phyloP scores from a whole-genome alignment of 441 rosid genomes.

The Syzygium syzygioides region DNA sequence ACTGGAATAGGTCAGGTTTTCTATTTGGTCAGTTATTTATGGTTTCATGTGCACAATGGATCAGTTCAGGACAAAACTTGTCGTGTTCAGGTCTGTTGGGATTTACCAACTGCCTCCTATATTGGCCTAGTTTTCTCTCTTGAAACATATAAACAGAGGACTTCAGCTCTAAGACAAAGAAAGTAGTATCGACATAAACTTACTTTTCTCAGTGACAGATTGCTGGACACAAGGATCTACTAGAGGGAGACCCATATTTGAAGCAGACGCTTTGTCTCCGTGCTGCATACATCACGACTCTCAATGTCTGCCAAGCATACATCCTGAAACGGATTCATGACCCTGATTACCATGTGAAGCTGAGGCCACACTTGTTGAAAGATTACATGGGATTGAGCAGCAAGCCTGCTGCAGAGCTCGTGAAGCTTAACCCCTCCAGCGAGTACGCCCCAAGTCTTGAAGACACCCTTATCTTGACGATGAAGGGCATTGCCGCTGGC shows the following conservation, averaged over 20 bases:
- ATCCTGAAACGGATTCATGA: slow-evolving; percentile 44
- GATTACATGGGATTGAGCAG: slow-evolving; percentile 29
- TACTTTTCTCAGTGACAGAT: slow-evolving; percentile 14
- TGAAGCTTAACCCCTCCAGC: slow-evolving; percentile 48
- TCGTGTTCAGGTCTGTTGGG: neutral
- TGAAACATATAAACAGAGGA: neutral
- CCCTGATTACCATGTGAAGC: slow-evolving; percentile 34
- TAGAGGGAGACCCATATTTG: slow-evolving; percentile 17
- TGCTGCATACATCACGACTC: slow-evolving; percentile 14
- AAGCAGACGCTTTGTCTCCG: slow-evolving; percentile 20
- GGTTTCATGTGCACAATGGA: neutral
- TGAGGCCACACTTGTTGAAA: slow-evolving; percentile 12
- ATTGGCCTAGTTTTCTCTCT: neutral
- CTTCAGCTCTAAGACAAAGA: neutral
- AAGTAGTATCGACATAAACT: neutral
- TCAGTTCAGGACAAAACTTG: neutral
- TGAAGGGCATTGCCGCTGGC: slow-evolving; percentile 21
- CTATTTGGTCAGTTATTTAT: neutral
- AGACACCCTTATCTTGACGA: slow-evolving; percentile 24
- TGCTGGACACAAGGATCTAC: slow-evolving; percentile 19
- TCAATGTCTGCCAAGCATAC: slow-evolving; percentile 38
- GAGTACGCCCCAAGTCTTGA: slow-evolving; percentile 58
- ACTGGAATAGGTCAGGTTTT: neutral
- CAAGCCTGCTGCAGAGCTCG: slow-evolving; percentile 50
- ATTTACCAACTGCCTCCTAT: neutral